A percentile compares a stretch with the other conserved stretches of the same genome.
Evolutionary conservation across 306 rosid species (phyloP).

Genomic region (Casuarina equisetifolia): DNA sequence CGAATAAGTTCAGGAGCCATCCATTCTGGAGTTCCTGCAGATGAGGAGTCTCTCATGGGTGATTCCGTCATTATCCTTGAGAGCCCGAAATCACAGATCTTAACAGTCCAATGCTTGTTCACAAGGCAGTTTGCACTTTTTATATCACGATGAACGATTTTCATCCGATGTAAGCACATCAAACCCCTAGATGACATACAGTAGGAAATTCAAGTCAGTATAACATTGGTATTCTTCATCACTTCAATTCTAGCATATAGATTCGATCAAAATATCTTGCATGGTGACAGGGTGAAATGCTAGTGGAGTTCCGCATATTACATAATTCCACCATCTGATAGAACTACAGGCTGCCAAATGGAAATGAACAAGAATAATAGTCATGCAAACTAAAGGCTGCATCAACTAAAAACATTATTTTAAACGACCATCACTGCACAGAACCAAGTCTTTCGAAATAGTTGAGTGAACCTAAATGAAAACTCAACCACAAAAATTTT

Average conservation of each 20-base stretch:
- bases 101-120: constrained; percentile 89
- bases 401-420: neutral
- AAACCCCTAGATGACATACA: constrained; percentile 62
- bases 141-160: constrained; percentile 89
- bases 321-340: neutral
- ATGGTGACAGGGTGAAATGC: neutral
- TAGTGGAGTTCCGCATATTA: neutral
- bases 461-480: neutral
- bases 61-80: constrained; percentile 69
- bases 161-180: constrained; percentile 99
- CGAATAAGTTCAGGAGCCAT: constrained; percentile 99
- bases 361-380: neutral
- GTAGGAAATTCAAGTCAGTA: constrained; percentile 32
- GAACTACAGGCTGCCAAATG: neutral
- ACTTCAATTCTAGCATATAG: neutral
- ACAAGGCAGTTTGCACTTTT: constrained; percentile 97
- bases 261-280: neutral
- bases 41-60: constrained; percentile 64
- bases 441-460: neutral
- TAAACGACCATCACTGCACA: neutral
- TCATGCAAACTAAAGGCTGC: neutral
- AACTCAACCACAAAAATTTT: neutral
- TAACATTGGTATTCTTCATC: constrained; percentile 2
- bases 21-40: constrained; percentile 99
- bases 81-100: constrained; percentile 98